These are phyloP conservation scores for Ilex paraguariensis DNA, from an alignment of 305 asterid species.

Conservation along the genomic window DNA sequence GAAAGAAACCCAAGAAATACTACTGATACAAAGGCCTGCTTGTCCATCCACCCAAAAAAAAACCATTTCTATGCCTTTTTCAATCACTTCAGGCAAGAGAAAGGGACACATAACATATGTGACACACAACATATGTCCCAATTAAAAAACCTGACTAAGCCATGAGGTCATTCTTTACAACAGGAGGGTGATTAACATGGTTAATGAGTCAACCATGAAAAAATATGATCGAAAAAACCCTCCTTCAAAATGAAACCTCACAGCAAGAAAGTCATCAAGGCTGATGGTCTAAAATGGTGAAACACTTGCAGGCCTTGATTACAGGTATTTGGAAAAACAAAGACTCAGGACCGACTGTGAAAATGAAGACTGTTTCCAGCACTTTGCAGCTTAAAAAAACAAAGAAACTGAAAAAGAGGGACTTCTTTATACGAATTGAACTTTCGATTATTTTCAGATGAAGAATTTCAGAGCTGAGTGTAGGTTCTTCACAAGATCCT, in stretches of 20 bases:
- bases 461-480: slow-evolving; percentile 31
- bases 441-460: slow-evolving; percentile 13
- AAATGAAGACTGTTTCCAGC: background rate
- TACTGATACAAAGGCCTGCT: slow-evolving; percentile 24
- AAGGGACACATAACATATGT: slow-evolving; percentile 1
- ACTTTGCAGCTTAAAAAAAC: background rate
- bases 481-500: slow-evolving; percentile 49
- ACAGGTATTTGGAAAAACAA: slow-evolving; percentile 12
- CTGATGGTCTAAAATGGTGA: slow-evolving; percentile 27
- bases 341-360: background rate
- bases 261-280: slow-evolving; percentile 30
- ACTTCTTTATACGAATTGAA: background rate
- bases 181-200: slow-evolving; percentile 51
- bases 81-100: slow-evolving; percentile 1
- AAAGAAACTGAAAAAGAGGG: background rate
- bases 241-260: slow-evolving; percentile 56
- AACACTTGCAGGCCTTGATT: slow-evolving; percentile 20
- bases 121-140: slow-evolving; percentile 9
- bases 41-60: slow-evolving; percentile 29
- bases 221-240: slow-evolving; percentile 28
- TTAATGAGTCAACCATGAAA: slow-evolving; percentile 47
- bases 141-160: slow-evolving; percentile 27
- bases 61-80: slow-evolving; percentile 16
- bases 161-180: slow-evolving; percentile 49
- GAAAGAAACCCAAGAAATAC: slow-evolving; percentile 31